These are phyloP conservation scores for Aspergillus tanneri DNA, from an alignment of 2,329 filamentous ascomycete genomes.

Conservation along the genomic window DNA sequence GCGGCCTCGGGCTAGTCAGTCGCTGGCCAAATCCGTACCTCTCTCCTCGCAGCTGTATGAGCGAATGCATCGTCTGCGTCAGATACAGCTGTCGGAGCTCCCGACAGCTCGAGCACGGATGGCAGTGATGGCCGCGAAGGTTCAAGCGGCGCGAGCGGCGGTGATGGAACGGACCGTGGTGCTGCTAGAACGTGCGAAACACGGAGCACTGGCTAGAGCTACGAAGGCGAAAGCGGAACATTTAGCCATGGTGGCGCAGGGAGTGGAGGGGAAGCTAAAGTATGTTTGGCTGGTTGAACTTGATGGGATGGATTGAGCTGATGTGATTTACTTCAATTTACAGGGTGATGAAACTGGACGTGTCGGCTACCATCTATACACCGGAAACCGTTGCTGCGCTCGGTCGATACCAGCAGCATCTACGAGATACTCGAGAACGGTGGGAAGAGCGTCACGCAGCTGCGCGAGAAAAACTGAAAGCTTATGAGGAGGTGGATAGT, in stretches of 20 bases:
- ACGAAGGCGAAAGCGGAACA: conserved; percentile 42
- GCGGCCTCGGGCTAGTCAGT: conserved; percentile 15
- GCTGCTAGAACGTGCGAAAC: conserved; percentile 43
- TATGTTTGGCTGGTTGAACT: conserved; percentile 24
- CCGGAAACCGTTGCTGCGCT: conserved; percentile 38
- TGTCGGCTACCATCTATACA: conserved; percentile 39
- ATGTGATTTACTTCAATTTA: too few relatives aligned
- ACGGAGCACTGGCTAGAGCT: conserved; percentile 37
- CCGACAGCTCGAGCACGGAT: conserved; percentile 34
- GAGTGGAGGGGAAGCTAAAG: conserved; percentile 39
- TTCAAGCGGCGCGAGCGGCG: conserved; percentile 33
- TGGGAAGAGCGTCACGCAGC: conserved; percentile 32
- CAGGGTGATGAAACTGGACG: conserved; percentile 40
- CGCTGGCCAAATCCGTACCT: conserved; percentile 8
- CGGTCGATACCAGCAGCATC: conserved; percentile 33
- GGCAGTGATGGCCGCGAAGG: conserved; percentile 35
- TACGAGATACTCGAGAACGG: conserved; percentile 27
- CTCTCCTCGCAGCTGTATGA: conserved; percentile 31
- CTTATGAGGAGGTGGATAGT: conserved; percentile 35
- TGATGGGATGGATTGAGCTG: too few relatives aligned
- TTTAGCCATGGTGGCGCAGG: conserved; percentile 39
- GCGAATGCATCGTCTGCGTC: conserved; percentile 30
- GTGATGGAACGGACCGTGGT: conserved; percentile 39
- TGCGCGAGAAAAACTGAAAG: conserved; percentile 33
- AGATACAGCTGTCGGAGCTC: conserved; percentile 33